Base-by-base conservation (phyloP, 495 filamentous ascomycete genomes). In the Daldinia grandis region DNA sequence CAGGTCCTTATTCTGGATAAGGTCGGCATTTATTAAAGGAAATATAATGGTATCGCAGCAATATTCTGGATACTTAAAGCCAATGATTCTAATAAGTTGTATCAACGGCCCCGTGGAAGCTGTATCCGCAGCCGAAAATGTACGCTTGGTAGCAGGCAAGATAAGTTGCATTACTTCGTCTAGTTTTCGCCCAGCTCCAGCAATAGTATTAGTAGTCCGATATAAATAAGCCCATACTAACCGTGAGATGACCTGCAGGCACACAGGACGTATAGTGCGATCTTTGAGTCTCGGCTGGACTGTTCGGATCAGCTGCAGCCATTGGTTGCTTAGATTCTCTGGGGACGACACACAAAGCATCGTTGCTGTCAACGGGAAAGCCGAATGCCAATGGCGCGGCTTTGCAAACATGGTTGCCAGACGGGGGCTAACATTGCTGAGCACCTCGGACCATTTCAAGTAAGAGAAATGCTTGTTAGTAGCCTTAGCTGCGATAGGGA, bases 161-260 rank as follows among this genome's bases (percentile, higher is more conserved):
- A 97, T 88, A 67, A 95, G 84, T 75, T 88, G 90, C 44, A 94
- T 83, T 27, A 98, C 88, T 56, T 97, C 94, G 64, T 98, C 93
- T 35, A 98, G 83, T 76, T 94, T 97, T 62, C 89, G 89, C 40
- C 89, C 85, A 4, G 89, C 90, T 28, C 84, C 82, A 49, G 88
- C 88, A 10, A 87, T 84, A 42, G 74, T 82, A 63, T 98, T 96
- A 4, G 86, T 87, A 58, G 80, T 90, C 19, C 94, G 88, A 77
- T 97, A 97, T 25, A 98, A 86, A 80, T 97, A 99, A 0, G 93
- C 94, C 95, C 95, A 99, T 3, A 97, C 82, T n/a, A 99, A 83
- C 61, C 94, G 90, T 40, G 94, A 97, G 47, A 98, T 89, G 15
- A 93, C 93, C 71, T 97, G 91, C 37, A 99, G 85, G 53, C 92